phyloP scores from a whole-genome alignment of 352 stramenopile species.

The Pythium dissotocum region DNA sequence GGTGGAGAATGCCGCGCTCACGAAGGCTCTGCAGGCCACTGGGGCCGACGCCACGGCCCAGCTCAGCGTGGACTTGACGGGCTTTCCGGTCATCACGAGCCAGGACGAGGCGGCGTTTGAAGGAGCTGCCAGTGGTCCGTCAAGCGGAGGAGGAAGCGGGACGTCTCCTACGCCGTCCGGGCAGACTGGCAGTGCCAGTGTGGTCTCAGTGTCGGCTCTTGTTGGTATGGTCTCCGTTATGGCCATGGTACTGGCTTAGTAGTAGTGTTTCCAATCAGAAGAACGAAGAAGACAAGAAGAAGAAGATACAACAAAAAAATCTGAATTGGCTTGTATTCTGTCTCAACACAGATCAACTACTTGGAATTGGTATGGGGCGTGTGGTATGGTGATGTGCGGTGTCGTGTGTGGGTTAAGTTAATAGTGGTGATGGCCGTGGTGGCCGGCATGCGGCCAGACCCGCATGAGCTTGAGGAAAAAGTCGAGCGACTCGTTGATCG shows the following conservation, averaged over 20 bases:
- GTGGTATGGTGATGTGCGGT: no score
- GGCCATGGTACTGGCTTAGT: neutral
- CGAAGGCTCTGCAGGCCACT: conserved; percentile 31
- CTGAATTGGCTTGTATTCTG: neutral
- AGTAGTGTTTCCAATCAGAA: neutral
- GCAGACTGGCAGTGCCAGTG: neutral
- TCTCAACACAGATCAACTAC: neutral
- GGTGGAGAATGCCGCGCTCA: conserved; percentile 55
- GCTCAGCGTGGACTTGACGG: conserved; percentile 49
- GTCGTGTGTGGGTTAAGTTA: neutral
- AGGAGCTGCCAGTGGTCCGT: neutral
- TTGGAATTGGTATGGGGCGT: no score
- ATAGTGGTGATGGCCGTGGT: neutral
- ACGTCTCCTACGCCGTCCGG: conserved; percentile 2
- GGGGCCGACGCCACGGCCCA: conserved; percentile 38
- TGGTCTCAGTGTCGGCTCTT: neutral
- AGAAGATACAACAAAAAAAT: no score
- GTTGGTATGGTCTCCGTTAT: neutral
- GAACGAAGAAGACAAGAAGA: neutral
- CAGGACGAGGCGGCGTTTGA: conserved; percentile 45
- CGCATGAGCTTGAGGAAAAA: conserved; percentile 30
- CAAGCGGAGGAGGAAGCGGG: neutral
- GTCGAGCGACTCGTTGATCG: conserved; percentile 37
- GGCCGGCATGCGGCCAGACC: neutral
- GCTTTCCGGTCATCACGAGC: conserved; percentile 46